These are phyloP conservation scores for Boletus vermiculosoides DNA, from an alignment of 768 basidiomycete genomes.

Conservation along the genomic window DNA sequence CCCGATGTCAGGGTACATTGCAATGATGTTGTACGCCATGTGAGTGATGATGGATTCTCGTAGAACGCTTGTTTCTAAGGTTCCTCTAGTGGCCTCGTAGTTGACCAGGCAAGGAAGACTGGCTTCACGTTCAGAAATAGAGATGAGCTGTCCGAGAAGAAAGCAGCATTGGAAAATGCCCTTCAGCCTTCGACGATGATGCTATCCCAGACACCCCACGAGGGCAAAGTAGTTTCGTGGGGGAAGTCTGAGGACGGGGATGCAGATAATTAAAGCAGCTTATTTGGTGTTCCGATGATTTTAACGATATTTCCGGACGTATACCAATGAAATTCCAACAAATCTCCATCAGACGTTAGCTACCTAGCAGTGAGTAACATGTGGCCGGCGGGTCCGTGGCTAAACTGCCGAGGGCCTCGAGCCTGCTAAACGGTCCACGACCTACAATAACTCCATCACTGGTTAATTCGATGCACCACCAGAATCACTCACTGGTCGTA, in stretches of 20 bases:
- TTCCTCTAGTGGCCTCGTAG: slow-evolving; percentile 46
- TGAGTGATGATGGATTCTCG: slow-evolving; percentile 32
- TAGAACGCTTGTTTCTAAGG: neutral
- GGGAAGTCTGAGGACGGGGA: slow-evolving; percentile 7
- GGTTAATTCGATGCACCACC: neutral
- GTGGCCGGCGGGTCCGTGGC: slow-evolving; percentile 13
- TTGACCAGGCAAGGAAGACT: slow-evolving; percentile 47
- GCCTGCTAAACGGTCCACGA: slow-evolving; percentile 77
- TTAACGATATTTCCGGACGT: neutral
- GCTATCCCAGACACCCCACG: slow-evolving; percentile 2
- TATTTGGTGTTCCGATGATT: slow-evolving; percentile 2
- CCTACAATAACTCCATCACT: slow-evolving; percentile 39
- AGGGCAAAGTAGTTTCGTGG: slow-evolving; percentile 16
- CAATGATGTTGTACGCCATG: slow-evolving; percentile 58
- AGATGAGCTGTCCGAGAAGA: slow-evolving; percentile 38
- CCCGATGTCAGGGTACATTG: slow-evolving; percentile 56
- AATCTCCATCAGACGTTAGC: slow-evolving; percentile 7
- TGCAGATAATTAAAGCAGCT: neutral
- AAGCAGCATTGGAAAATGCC: neutral
- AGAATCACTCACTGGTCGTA: slow-evolving; percentile 62
- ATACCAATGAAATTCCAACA: slow-evolving; percentile 17
- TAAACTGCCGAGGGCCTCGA: slow-evolving; percentile 74
- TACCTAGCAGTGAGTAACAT: slow-evolving; percentile 4
- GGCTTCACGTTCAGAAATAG: slow-evolving; percentile 52
- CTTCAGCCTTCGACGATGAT: neutral